These are phyloP conservation scores for Chlamydomonas reinhardtii DNA, from an alignment of 163 green algal genomes.

Conservation along the genomic window DNA sequence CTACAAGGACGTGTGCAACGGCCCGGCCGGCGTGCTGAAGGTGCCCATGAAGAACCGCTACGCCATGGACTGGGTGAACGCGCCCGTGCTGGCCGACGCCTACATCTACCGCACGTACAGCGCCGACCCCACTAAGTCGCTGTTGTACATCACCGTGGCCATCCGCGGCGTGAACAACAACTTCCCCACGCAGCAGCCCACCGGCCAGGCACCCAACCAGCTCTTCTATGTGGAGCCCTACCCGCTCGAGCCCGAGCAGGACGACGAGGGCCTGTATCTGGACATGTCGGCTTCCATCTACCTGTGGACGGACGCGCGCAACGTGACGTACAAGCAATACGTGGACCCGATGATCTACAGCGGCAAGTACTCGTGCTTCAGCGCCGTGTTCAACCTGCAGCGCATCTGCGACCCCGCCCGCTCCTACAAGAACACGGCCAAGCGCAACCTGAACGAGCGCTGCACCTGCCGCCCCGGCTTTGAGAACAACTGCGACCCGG, in stretches of 20 bases:
- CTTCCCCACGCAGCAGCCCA: too few relatives aligned
- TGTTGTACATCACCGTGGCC: conserved; percentile 39
- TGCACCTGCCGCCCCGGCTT: conserved; percentile 18
- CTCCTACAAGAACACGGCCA: conserved; percentile 23
- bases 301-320: conserved; percentile 41
- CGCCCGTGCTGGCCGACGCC: neutral
- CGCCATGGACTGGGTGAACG: neutral
- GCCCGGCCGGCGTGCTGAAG: conserved; percentile 3
- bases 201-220: neutral
- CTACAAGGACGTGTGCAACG: conserved; percentile 29
- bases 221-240: conserved; percentile 28
- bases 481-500: conserved; percentile 19
- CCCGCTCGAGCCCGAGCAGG: neutral
- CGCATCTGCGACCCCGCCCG: conserved; percentile 23
- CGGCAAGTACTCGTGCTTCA: conserved; percentile 37
- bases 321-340: conserved; percentile 38
- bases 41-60: conserved; percentile 35
- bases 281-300: conserved; percentile 27
- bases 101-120: conserved; percentile 46
- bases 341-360: conserved; percentile 28
- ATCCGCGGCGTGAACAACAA: conserved; percentile 5
- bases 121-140: neutral
- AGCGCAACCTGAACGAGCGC: conserved; percentile 27
- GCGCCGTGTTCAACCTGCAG: conserved; percentile 35
- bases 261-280: conserved; percentile 12